Evolutionary conservation across 768 basidiomycete genomes (phyloP), one percentile per base, ranked within the genome.

Genomic region (Sarcodon aspratus): DNA sequence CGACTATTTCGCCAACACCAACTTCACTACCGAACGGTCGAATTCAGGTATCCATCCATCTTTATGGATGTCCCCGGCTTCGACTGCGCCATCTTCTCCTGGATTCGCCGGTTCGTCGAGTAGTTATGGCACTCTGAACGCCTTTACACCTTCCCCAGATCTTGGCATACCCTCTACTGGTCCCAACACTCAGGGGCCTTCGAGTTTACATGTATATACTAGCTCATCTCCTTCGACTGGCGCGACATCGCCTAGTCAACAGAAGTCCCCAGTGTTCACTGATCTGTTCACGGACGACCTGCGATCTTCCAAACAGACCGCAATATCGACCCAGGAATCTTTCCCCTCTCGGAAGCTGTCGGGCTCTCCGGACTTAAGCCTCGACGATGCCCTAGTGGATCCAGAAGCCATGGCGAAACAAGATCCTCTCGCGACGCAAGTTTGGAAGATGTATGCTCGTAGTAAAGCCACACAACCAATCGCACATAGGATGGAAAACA

Each of bases 391-490:
- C 27, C 67, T 69, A 6, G 53, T 55, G 8, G 79, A 85, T 59
- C 79, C 81, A 8, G 82, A 78, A 58, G 69, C 70, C 55, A 66
- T 89, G 21, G 82, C 85, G 8, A 82, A 75, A 60, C 85, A 92
- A 46, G 94, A 96, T 62, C 94, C 93, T 7, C 72, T 96, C 17
- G 92, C 92, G 0, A 86, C 94, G 1, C 92, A 97, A 67, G 87
- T 98, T 32, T 98, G 95, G 95, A 91, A 84, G 69, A 87, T 97
- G 78, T 98, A 89, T 60, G 81, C 91, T 34, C 80, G 87, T 52
- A 87, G 85, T 43, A 93, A 92, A 67, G 86, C 85, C n/a, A 77
- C 74, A 33, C 67, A 95, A 49, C 92, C 94, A 32, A 90, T 95
- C 61, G 90, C 87, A 0, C 89, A 93, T 66, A 71, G 94, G 59